A percentile compares a stretch with the other conserved stretches of the same genome.
Conservation (phyloP, 2,329 filamentous ascomycete species). For the Metarhizium rileyi region DNA sequence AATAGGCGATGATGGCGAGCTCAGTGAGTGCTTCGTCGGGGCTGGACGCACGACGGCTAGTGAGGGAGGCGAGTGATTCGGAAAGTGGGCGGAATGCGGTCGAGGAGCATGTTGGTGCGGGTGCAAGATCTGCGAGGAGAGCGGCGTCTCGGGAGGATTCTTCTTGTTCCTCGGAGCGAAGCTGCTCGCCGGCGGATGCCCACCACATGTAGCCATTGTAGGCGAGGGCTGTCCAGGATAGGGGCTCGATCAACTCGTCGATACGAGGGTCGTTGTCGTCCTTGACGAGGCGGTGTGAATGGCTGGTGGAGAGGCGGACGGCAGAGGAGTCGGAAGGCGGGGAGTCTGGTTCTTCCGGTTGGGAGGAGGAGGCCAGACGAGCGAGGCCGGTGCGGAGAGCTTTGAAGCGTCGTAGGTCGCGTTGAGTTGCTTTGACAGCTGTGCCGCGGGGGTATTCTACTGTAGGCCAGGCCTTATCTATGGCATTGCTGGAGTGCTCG, state of each 20-base stretch:
- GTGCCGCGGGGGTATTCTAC: slow-evolving; percentile 57
- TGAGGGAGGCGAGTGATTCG: slow-evolving; percentile 37
- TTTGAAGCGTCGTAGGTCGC: slow-evolving; percentile 74
- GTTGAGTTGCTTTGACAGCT: slow-evolving; percentile 74
- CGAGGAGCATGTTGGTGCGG: slow-evolving; percentile 22
- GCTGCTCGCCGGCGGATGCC: slow-evolving; percentile 71
- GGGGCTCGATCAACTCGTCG: slow-evolving; percentile 50
- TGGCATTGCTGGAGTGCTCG: slow-evolving; percentile 44
- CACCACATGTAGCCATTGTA: slow-evolving; percentile 86
- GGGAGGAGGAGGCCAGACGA: slow-evolving; percentile 26
- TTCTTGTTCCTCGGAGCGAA: slow-evolving; percentile 49
- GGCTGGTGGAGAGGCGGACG: slow-evolving; percentile 17
- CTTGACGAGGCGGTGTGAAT: slow-evolving; percentile 17
- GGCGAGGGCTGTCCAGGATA: slow-evolving; percentile 63
- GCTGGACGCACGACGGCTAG: slow-evolving; percentile 21
- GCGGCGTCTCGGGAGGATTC: slow-evolving; percentile 44
- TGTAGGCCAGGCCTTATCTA: slow-evolving; percentile 62
- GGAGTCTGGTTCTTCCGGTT: slow-evolving; percentile 18
- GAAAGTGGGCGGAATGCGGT: slow-evolving; percentile 23
- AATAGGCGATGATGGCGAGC: slow-evolving; percentile 69
- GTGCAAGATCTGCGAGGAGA: slow-evolving; percentile 43
- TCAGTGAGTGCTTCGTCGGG: slow-evolving; percentile 44
- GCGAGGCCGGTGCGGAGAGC: slow-evolving; percentile 56
- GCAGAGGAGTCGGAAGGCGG: slow-evolving; percentile 17
- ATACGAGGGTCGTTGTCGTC: slow-evolving; percentile 38